Conservation (phyloP, 768 basidiomycete genomes). For the Plicaturopsis crispa region DNA sequence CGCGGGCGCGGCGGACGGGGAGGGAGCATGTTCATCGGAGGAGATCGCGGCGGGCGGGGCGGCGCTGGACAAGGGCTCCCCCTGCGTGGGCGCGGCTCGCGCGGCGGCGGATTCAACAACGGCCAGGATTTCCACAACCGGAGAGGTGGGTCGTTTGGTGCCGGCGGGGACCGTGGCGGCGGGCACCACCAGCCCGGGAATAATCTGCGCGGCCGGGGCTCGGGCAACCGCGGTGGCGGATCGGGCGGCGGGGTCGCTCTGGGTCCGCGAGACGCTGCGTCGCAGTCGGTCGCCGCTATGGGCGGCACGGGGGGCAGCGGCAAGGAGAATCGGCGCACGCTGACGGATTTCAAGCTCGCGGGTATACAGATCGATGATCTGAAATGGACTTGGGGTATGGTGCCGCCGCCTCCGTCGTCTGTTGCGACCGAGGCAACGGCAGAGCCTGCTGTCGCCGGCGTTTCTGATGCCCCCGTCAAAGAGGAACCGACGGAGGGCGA, state of each 20-base stretch:
- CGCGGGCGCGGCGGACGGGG: conserved; percentile 32
- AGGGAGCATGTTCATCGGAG: conserved; percentile 25
- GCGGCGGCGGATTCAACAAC: conserved; percentile 59
- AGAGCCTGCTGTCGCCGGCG: conserved; percentile 19
- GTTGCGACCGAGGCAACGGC: conserved; percentile 29
- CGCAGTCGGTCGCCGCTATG: too few species aligned
- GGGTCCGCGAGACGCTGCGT: conserved; percentile 42
- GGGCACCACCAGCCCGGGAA: conserved; percentile 21
- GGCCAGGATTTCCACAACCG: conserved; percentile 60
- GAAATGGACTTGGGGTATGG: conserved; percentile 80
- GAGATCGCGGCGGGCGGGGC: conserved; percentile 36
- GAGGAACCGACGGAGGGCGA: conserved; percentile 20
- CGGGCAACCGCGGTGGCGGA: conserved; percentile 23
- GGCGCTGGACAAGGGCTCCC: conserved; percentile 38
- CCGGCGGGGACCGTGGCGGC: conserved; percentile 32
- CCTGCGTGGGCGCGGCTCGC: conserved; percentile 55
- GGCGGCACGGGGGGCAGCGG: conserved; percentile 40
- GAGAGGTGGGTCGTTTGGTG: conserved; percentile 55
- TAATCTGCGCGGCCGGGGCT: conserved; percentile 36
- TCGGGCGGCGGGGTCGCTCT: conserved; percentile 18
- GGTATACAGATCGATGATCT: conserved; percentile 80
- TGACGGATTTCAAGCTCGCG: conserved; percentile 97
- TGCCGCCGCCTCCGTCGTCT: conserved; percentile 19
- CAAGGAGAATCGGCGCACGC: conserved; percentile 85
- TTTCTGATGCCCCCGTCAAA: conserved; percentile 25